Evolutionary conservation across 106 monocot species (phyloP), one percentile per base, ranked within the genome.

Genomic region (Platanthera guangdongensis): DNA sequence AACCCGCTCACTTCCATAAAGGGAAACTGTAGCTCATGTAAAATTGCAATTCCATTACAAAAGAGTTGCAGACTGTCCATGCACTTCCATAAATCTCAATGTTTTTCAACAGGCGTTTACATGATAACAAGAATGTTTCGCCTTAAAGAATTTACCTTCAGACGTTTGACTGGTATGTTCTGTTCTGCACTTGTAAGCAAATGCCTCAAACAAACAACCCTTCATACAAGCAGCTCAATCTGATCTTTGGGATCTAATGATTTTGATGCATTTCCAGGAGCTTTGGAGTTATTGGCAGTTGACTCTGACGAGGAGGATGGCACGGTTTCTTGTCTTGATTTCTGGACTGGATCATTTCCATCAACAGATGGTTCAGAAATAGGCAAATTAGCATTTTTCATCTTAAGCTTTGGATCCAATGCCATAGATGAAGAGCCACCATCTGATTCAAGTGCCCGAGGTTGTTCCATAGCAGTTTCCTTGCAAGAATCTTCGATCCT

Each of bases 361-460:
- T 59, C 62, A 21, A 63, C 62, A 63, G 62, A 63, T 22, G 62
- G 62, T 15, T 55, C 55, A 55, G 55, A n/a, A 55, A 55, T 15
- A 13, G 5, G 55, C 55, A 55, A 55, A 1, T 55, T 55, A 14
- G n/a, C 55, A 55, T 55, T 15, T 55, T 55, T 55, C 55, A 55
- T 55, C 16, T 55, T 6, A 2, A 55, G 14, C 5, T 55, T 55
- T 55, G 4, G 16, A 55, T 55, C 55, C 5, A 55, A 15, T 55
- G 55, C 5, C 19, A 22, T 8, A 63, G 62, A 39, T 39, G 39
- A 63, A 63, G 62, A 63, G 9, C 62, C 62, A 63, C 21, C 25
- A 55, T 55, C 55, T 55, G 55, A 1, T 55, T 14, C 55, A 55
- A 55, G 55, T 55, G 55, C 3, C 14, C 5, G n/a, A 55, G 14